These are phyloP conservation scores for Cucurbita pepo DNA, from an alignment of 306 rosid genomes.

Conservation along the genomic window DNA sequence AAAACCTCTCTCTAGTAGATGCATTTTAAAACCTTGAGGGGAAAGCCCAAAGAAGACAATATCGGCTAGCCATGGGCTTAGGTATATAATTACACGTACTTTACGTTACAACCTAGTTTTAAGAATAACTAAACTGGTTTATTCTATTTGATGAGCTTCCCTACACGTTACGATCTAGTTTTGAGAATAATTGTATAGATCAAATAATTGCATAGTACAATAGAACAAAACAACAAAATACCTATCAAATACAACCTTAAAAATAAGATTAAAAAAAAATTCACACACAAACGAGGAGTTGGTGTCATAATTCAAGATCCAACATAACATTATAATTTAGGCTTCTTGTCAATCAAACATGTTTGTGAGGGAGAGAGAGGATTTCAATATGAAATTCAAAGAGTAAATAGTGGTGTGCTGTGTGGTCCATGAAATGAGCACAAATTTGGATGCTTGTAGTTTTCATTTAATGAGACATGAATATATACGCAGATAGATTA, in stretches of 20 bases:
- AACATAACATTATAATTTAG: conserved; percentile 3
- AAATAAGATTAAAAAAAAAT: neutral
- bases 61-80: no score
- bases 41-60: no score
- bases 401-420: conserved; percentile 16
- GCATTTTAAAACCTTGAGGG: no score
- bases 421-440: conserved; percentile 30
- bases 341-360: conserved; percentile 4
- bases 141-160: no score
- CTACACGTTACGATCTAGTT: neutral
- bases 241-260: neutral
- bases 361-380: neutral
- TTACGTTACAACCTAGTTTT: neutral
- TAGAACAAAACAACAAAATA: neutral
- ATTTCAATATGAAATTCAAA: neutral
- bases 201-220: neutral
- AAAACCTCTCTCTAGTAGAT: no score
- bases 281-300: neutral
- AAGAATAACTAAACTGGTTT: neutral
- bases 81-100: no score
- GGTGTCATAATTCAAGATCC: conserved; percentile 1
- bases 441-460: conserved; percentile 39
- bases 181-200: neutral
- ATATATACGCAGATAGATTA: conserved; percentile 24
- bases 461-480: conserved; percentile 22